Conservation (phyloP, 768 basidiomycete genomes). For the Hebeloma cylindrosporum region DNA sequence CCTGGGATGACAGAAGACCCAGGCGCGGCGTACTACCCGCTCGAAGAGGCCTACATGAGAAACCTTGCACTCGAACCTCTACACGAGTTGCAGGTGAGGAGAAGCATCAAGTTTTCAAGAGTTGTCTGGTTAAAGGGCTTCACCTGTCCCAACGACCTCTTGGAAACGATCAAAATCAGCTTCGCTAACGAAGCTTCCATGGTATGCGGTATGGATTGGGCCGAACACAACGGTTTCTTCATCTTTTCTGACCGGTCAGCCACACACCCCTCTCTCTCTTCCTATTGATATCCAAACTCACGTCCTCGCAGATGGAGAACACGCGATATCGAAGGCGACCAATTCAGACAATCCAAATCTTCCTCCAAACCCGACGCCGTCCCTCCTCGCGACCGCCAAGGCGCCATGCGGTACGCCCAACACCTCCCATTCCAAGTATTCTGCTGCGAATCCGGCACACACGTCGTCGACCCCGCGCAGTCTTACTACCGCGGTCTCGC, state of each 20-base stretch:
- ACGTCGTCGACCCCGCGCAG: slow-evolving; percentile 93
- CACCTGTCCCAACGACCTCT: slow-evolving; percentile 96
- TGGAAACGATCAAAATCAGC: slow-evolving; percentile 93
- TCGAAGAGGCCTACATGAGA: slow-evolving; percentile 92
- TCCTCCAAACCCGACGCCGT: slow-evolving; percentile 88
- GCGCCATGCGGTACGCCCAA: slow-evolving; percentile 79
- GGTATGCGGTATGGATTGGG: slow-evolving; percentile 99
- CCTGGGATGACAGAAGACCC: slow-evolving; percentile 92
- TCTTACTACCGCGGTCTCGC: slow-evolving; percentile 90
- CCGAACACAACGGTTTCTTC: slow-evolving; percentile 95
- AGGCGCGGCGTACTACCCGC: slow-evolving; percentile 87
- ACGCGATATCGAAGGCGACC: slow-evolving; percentile 96
- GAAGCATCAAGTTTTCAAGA: slow-evolving; percentile 81
- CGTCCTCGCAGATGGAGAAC: slow-evolving; percentile 78
- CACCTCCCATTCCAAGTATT: slow-evolving; percentile 98
- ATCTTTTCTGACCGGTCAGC: slow-evolving; percentile 94
- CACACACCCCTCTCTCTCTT: background rate
- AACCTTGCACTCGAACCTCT: slow-evolving; percentile 93
- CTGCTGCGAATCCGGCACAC: slow-evolving; percentile 98
- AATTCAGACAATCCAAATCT: slow-evolving; percentile 96
- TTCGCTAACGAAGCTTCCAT: slow-evolving; percentile 91
- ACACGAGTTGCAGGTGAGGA: slow-evolving; percentile 71
- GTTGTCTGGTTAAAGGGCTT: slow-evolving; percentile 99
- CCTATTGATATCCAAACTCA: background rate
- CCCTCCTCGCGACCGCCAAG: slow-evolving; percentile 85